Evolutionary conservation across 441 rosid genomes (phyloP).

Genomic region (Euphorbia schlechtendalii): DNA sequence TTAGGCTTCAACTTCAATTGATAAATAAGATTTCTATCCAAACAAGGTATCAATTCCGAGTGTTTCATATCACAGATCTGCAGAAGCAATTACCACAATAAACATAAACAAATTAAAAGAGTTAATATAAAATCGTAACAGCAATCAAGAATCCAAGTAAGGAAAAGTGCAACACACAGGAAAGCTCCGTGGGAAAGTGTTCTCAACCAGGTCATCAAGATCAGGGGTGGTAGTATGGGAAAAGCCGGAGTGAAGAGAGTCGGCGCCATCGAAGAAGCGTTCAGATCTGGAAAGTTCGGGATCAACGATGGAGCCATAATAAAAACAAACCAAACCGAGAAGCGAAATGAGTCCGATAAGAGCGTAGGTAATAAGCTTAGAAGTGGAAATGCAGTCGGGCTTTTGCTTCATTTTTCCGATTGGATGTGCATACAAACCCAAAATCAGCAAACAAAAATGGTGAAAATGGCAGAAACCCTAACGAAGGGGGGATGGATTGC

Average conservation of each 20-base stretch:
- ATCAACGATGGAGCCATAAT: slow-evolving; percentile 64
- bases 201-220: slow-evolving; percentile 30
- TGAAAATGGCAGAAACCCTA: neutral
- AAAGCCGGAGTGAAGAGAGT: slow-evolving; percentile 32
- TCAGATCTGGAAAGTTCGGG: slow-evolving; percentile 48
- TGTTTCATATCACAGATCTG: slow-evolving; percentile 73
- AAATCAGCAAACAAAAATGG: neutral
- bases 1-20: slow-evolving; percentile 73
- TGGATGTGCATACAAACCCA: neutral
- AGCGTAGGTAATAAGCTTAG: slow-evolving; percentile 43
- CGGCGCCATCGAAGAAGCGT: slow-evolving; percentile 27
- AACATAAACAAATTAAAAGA: neutral
- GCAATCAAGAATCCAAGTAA: neutral
- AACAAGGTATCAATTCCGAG: slow-evolving; percentile 88
- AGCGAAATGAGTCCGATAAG: slow-evolving; percentile 50
- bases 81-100: slow-evolving; percentile 6
- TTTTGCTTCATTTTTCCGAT: slow-evolving; percentile 41
- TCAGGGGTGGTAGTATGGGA: slow-evolving; percentile 18
- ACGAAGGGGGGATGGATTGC: neutral
- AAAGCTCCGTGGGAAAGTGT: slow-evolving; percentile 48
- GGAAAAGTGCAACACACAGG: slow-evolving; percentile 43
- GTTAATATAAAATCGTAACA: neutral
- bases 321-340: slow-evolving; percentile 70
- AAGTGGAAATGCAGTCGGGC: slow-evolving; percentile 37
- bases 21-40: slow-evolving; percentile 75